These are phyloP conservation scores for Penicillium nucicola DNA, from an alignment of 495 filamentous ascomycete species.

Conservation along the genomic window DNA sequence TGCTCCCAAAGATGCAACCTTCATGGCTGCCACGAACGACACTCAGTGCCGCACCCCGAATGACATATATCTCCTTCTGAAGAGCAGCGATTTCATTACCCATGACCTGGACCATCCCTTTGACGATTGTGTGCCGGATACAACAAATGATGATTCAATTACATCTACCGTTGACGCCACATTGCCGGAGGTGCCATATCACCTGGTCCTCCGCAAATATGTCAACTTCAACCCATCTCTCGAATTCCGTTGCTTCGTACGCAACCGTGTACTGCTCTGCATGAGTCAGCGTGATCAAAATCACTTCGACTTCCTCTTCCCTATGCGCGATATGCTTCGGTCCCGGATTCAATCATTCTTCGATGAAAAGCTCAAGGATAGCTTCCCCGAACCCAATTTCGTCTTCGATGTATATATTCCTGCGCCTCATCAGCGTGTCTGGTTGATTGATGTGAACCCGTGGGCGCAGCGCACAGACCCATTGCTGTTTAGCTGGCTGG, in stretches of 20 bases:
- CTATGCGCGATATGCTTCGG: conserved; percentile 59
- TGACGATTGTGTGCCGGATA: conserved; percentile 63
- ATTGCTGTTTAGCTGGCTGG: conserved; percentile 85
- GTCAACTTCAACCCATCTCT: conserved; percentile 83
- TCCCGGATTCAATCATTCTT: conserved; percentile 70
- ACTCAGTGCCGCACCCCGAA: conserved; percentile 83
- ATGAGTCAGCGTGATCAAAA: conserved; percentile 89
- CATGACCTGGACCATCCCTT: conserved; percentile 94
- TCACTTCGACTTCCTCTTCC: conserved; percentile 77
- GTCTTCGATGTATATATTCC: conserved; percentile 90
- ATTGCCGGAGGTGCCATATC: conserved; percentile 51
- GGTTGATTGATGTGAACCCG: conserved; percentile 92
- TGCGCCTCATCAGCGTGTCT: conserved; percentile 69
- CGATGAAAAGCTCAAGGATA: conserved; percentile 61
- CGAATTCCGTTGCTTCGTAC: conserved; percentile 94
- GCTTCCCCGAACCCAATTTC: conserved; percentile 80
- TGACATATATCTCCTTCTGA: conserved; percentile 90
- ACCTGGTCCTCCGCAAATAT: conserved; percentile 80
- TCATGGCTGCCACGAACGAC: conserved; percentile 86
- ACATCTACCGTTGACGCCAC: conserved; percentile 1
- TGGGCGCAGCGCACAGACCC: conserved; percentile 91
- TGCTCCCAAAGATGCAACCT: conserved; percentile 93
- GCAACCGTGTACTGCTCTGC: conserved; percentile 70
- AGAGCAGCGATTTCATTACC: conserved; percentile 87
- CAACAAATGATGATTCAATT: conserved; percentile 1